Base-by-base conservation (phyloP, 345 rosid species). In the Mercurialis annua region DNA sequence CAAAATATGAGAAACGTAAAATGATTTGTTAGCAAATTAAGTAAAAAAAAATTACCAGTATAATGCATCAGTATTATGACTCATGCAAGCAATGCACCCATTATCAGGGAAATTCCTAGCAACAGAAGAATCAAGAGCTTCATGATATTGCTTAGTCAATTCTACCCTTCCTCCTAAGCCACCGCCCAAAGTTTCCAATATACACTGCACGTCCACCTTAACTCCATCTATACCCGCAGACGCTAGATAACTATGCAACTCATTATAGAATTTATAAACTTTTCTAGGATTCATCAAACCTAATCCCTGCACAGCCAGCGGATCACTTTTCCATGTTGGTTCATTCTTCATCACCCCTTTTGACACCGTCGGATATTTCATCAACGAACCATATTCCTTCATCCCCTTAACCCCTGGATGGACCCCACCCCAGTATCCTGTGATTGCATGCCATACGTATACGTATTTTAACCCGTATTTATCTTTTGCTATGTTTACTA, bases 341-440 rank as follows among this genome's bases (percentile, higher is more conserved):
- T 93, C 98, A 20, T 93, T 87, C 76, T 85, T 86, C 70, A 77
- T 76, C 68, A 93, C 97, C 10, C 91, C 91, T 3, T 74, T 84
- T 0, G 96, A 83, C 64, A 84, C 71, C 77, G 53, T 57, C 8
- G 97, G 97, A 61, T 86, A 93, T 80, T 77, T 86, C 81, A 93
- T 81, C 73, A 59, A 73, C 65, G 98, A 84, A 24, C 80, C 92
- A 53, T 85, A 93, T 34, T 78, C 83, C 75, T 79, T 88, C 87
- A 83, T 81, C 73, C 74, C 92, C 72, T 79, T 62, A 12, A 76
- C 82, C 1, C 94, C 96, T 0, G 98, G 96, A 0, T 85, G 79
- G 70, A 93, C 96, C 64, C 98, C 98, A 5, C 98, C 98, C 98
- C 98, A 93, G 46, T 93, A 93, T 48, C 98, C 98, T 0, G 90